Evolutionary conservation across 2,329 filamentous ascomycete species (phyloP), one percentile per base, ranked within the genome.

Genomic region (Chaetomium olivaceum): DNA sequence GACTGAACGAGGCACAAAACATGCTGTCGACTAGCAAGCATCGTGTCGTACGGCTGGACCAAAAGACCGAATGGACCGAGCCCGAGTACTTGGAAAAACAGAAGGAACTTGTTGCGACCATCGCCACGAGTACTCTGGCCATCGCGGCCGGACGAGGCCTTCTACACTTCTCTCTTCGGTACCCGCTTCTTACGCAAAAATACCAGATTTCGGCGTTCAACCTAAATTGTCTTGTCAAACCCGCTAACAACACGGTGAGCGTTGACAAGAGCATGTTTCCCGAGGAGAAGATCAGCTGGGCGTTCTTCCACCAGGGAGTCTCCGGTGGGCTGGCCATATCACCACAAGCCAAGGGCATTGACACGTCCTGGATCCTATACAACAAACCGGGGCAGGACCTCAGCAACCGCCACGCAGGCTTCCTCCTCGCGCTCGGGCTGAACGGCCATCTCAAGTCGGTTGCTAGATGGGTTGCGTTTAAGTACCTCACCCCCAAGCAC

Each of bases 401-500:
- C 16, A 97, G 91, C 69, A 97, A 98, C 74, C 87, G 95, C n/a
- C 95, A 99, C 76, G 96, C 95, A 33, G 95, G 95, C 0, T 95
- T 99, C 69, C 80, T 99, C 52, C 83, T 99, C 0, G 95, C 93
- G 4, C 83, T 99, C 4, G 95, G 95, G 3, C 81, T 99, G 27
- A 97, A 97, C 72, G 96, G 95, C 0, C 96, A 99, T 78, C 81
- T 99, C n/a, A 95, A 92, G 71, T 90, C 88, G 8, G 86, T 99
- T 31, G 95, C 95, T 2, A 98, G 98, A 80, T 99, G 95, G 94
- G 90, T 99, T 52, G 94, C 93, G 9, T 99, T 98, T 84, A 98
- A 97, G 75, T 99, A 99, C 72, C 82, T 99, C n/a, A 99, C 95
- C 0, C 94, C 95, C 1, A 99, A 99, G 74, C 96, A 99, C 77